These are phyloP conservation scores for Gonapodya sp. DNA, from an alignment of 192 early-diverging fungal species.

Conservation along the genomic window DNA sequence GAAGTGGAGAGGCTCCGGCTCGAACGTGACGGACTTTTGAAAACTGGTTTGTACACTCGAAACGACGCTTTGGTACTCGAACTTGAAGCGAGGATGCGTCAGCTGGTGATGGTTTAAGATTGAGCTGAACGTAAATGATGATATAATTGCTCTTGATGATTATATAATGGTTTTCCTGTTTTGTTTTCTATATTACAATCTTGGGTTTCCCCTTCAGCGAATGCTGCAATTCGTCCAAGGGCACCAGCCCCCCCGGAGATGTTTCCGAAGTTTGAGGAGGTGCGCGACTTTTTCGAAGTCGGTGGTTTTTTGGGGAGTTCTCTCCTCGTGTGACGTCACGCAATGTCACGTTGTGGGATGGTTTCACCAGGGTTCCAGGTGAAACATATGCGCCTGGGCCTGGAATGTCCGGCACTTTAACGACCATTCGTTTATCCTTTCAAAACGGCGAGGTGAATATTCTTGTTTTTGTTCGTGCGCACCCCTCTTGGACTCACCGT, in stretches of 20 bases:
- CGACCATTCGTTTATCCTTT: not conserved
- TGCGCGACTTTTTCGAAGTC: not conserved
- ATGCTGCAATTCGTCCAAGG: not conserved
- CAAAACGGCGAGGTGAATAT: no score
- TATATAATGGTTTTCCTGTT: not conserved
- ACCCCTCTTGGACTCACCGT: not conserved
- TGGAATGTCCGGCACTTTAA: not conserved
- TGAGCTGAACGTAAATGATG: not conserved
- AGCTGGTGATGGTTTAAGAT: not conserved
- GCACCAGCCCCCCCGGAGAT: conserved; percentile 8
- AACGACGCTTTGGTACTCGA: not conserved
- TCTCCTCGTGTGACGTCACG: not conserved
- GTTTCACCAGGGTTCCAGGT: not conserved
- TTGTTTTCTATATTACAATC: not conserved
- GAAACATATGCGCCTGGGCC: not conserved
- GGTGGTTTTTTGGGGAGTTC: not conserved
- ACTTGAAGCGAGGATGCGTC: conserved; percentile 2
- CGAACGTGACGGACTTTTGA: conserved; percentile 8
- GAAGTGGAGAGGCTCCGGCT: not conserved
- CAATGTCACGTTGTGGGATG: not conserved
- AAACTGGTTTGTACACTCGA: conserved; percentile 9
- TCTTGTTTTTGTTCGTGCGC: no score
- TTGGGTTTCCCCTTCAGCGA: not conserved
- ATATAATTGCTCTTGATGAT: not conserved
- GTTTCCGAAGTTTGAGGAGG: not conserved